These are phyloP conservation scores for Primulina huaijiensis DNA, from an alignment of 257 asterid genomes.

Conservation along the genomic window DNA sequence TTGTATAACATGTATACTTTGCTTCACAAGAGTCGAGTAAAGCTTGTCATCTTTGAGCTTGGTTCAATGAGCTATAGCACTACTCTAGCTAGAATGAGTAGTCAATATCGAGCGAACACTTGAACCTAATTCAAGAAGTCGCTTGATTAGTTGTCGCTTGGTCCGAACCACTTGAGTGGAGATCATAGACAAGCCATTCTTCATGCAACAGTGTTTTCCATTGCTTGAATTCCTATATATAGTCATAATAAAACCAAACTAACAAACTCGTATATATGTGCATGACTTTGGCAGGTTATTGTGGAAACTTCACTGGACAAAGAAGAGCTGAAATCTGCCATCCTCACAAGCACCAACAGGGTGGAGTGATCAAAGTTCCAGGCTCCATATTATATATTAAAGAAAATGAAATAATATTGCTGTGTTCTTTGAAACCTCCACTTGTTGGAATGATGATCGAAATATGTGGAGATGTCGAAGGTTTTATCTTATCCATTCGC, in stretches of 20 bases:
- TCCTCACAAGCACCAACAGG: conserved; percentile 74
- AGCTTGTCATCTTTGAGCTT: not conserved
- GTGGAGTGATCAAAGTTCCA: conserved; percentile 44
- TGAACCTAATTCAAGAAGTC: not conserved
- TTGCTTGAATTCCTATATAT: not conserved
- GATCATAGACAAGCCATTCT: no score
- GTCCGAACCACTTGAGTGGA: no score
- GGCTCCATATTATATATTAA: not conserved
- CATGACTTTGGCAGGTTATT: conserved; percentile 48
- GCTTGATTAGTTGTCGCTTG: no score
- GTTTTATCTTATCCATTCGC: no score
- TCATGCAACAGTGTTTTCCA: not conserved
- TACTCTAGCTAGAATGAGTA: not conserved
- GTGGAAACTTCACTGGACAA: conserved; percentile 67
- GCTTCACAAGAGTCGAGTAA: not conserved
- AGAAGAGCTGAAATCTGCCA: conserved; percentile 74
- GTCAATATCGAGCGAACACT: not conserved
- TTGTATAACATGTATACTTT: not conserved
- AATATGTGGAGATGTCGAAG: no score
- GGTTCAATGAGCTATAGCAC: not conserved
- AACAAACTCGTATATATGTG: not conserved
- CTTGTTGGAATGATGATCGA: no score
- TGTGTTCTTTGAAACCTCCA: not conserved
- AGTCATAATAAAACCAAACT: not conserved
- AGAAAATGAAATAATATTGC: not conserved